These are phyloP conservation scores for Trichothecium sympodiale DNA, from an alignment of 2,329 filamentous ascomycete genomes.

Conservation along the genomic window DNA sequence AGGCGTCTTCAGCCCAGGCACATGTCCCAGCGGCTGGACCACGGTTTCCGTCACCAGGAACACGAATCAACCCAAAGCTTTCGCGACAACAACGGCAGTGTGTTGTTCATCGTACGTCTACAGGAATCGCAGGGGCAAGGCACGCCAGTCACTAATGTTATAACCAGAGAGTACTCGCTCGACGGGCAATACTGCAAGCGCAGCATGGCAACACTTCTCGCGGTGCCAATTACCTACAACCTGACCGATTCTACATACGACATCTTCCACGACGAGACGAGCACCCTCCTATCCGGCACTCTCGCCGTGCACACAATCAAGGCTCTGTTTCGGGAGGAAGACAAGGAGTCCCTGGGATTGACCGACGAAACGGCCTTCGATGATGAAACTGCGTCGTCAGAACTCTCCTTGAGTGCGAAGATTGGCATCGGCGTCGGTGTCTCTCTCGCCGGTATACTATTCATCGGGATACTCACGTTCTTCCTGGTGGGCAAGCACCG, in stretches of 20 bases:
- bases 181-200: slow-evolving; percentile 22
- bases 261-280: slow-evolving; percentile 22
- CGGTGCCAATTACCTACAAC: slow-evolving; percentile 25
- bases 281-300: slow-evolving; percentile 24
- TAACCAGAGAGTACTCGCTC: slow-evolving; percentile 20
- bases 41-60: slow-evolving; percentile 21
- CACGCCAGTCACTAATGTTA: background rate
- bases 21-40: slow-evolving; percentile 28
- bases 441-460: slow-evolving; percentile 16
- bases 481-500: slow-evolving; percentile 12
- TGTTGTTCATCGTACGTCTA: slow-evolving; percentile 30
- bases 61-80: slow-evolving; percentile 13
- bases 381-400: slow-evolving; percentile 8
- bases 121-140: slow-evolving; percentile 1
- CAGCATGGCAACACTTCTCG: slow-evolving; percentile 21
- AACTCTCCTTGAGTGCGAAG: slow-evolving; percentile 17
- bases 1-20: slow-evolving; percentile 27
- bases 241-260: slow-evolving; percentile 19
- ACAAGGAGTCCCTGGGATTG: slow-evolving; percentile 21
- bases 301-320: slow-evolving; percentile 25
- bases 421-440: slow-evolving; percentile 24
- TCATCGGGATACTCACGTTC: slow-evolving; percentile 13
- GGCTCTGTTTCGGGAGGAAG: slow-evolving; percentile 24
- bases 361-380: slow-evolving; percentile 19
- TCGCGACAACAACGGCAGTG: slow-evolving; percentile 25